phyloP scores from a whole-genome alignment of 1,139 yeast species.

The Geotrichum citri-aurantii region DNA sequence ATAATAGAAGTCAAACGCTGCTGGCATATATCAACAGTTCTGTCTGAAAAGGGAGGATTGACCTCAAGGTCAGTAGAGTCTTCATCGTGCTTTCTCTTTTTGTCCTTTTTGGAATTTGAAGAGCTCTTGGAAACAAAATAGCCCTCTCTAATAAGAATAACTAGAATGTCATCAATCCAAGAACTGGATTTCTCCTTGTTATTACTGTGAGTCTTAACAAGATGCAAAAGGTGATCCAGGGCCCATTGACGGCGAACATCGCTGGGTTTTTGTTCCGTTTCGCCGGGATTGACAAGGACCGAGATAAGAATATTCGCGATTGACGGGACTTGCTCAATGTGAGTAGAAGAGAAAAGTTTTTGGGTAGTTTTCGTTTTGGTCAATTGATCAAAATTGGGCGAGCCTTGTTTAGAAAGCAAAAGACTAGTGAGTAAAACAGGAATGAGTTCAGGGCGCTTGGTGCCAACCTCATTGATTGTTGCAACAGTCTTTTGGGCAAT shows the following conservation, averaged over 20 bases:
- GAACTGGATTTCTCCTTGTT: slow-evolving; percentile 25
- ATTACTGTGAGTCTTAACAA: slow-evolving; percentile 36
- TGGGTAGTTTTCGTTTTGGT: slow-evolving; percentile 70
- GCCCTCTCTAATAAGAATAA: slow-evolving; percentile 48
- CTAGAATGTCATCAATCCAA: slow-evolving; percentile 48
- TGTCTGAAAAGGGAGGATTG: slow-evolving; percentile 20
- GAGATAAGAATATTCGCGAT: slow-evolving; percentile 35
- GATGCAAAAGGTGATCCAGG: slow-evolving; percentile 56
- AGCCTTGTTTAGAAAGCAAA: slow-evolving; percentile 48
- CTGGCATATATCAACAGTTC: slow-evolving; percentile 28
- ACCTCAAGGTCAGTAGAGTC: slow-evolving; percentile 10
- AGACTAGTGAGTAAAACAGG: slow-evolving; percentile 47
- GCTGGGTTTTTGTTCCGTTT: slow-evolving; percentile 33
- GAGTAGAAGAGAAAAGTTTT: slow-evolving; percentile 39
- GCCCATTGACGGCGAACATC: slow-evolving; percentile 58
- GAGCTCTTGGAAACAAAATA: slow-evolving; percentile 41
- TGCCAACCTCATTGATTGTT: slow-evolving; percentile 40
- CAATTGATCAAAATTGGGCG: slow-evolving; percentile 68
- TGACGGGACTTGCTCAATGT: slow-evolving; percentile 29
- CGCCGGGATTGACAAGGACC: slow-evolving; percentile 29
- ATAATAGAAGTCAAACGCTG: slow-evolving; percentile 64
- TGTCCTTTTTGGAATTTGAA: slow-evolving; percentile 15
- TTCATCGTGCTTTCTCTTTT: slow-evolving; percentile 18
- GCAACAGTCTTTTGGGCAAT: slow-evolving; percentile 52
- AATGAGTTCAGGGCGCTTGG: slow-evolving; percentile 42